A percentile compares a stretch with the other conserved stretches of the same genome.
Conservation (phyloP, 2,329 filamentous ascomycete species). For the Leptographium lundbergii region DNA sequence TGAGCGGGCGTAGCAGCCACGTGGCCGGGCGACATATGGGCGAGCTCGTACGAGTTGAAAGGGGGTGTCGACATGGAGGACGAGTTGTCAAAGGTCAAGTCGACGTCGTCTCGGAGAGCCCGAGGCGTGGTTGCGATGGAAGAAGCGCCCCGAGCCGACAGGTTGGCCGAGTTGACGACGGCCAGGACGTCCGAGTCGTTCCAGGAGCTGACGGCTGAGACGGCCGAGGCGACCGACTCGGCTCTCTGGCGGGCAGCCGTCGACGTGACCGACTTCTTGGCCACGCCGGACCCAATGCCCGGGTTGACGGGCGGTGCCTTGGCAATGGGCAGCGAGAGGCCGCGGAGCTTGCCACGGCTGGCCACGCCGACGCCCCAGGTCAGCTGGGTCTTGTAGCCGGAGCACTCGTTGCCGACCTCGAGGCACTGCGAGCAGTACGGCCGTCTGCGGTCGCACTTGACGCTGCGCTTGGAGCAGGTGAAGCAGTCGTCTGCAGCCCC, state of each 20-base stretch:
- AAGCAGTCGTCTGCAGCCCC: constrained; percentile 94
- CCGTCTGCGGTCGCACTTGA: constrained; percentile 79
- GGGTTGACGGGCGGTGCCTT: constrained; percentile 42
- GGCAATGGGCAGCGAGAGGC: constrained; percentile 62
- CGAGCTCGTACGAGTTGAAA: constrained; percentile 25
- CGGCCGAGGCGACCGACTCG: constrained; percentile 25
- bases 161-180: not conserved
- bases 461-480: constrained; percentile 70
- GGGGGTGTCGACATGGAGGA: constrained; percentile 34
- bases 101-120: constrained; percentile 22
- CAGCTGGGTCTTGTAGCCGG: constrained; percentile 90
- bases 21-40: constrained; percentile 24
- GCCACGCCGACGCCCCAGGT: constrained; percentile 96
- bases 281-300: constrained; percentile 15
- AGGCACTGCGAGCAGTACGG: constrained; percentile 94
- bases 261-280: constrained; percentile 32
- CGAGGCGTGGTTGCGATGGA: constrained; percentile 16
- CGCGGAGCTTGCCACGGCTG: constrained; percentile 86
- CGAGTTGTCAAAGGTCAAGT: constrained; percentile 23
- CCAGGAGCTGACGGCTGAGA: constrained; percentile 25
- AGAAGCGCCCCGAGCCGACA: not conserved
- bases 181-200: constrained; percentile 21
- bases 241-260: constrained; percentile 21
- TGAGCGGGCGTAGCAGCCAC: not conserved
- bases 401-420: constrained; percentile 82